Evolutionary conservation across 495 filamentous ascomycete genomes (phyloP).

Genomic region (Penicillium subrubescens): DNA sequence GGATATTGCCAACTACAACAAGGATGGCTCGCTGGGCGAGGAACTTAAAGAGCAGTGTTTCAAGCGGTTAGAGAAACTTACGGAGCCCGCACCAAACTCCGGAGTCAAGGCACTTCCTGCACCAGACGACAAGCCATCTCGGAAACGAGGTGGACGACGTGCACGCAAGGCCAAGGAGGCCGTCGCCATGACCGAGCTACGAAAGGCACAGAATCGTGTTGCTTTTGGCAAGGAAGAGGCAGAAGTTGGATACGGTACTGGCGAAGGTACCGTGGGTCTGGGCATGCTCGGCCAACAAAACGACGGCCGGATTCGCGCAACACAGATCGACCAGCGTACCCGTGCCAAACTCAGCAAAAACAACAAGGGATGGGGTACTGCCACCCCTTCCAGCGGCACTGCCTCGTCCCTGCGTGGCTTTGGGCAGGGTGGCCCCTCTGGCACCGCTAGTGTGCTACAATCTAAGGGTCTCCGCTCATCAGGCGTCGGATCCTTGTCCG

Average conservation of each 20-base stretch:
- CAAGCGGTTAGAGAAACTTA: constrained; percentile 89
- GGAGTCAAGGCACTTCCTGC: constrained; percentile 85
- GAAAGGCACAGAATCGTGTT: constrained; percentile 95
- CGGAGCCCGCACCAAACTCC: constrained; percentile 90
- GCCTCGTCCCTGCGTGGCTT: constrained; percentile 80
- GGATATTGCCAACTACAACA: constrained; percentile 80
- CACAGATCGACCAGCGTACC: constrained; percentile 92
- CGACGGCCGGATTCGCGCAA: constrained; percentile 80
- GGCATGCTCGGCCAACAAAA: constrained; percentile 93
- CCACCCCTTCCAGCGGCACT: constrained; percentile 61
- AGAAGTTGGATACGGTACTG: constrained; percentile 88
- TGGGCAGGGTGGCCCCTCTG: constrained; percentile 59
- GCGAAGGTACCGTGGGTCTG: constrained; percentile 83
- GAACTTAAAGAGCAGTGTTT: constrained; percentile 82
- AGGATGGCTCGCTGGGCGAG: constrained; percentile 81
- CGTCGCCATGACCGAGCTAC: constrained; percentile 93
- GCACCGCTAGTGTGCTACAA: constrained; percentile 66
- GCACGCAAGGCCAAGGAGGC: constrained; percentile 97
- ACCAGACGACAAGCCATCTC: constrained; percentile 91
- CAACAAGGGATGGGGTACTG: constrained; percentile 92
- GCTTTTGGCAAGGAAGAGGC: constrained; percentile 95
- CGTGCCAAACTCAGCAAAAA: constrained; percentile 90
- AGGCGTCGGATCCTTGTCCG: constrained; percentile 70
- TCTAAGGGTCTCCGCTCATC: constrained; percentile 73
- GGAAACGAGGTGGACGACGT: constrained; percentile 89